Evolutionary conservation across 2,329 filamentous ascomycete species (phyloP).

Genomic region (Westerdykella aurantiaca): DNA sequence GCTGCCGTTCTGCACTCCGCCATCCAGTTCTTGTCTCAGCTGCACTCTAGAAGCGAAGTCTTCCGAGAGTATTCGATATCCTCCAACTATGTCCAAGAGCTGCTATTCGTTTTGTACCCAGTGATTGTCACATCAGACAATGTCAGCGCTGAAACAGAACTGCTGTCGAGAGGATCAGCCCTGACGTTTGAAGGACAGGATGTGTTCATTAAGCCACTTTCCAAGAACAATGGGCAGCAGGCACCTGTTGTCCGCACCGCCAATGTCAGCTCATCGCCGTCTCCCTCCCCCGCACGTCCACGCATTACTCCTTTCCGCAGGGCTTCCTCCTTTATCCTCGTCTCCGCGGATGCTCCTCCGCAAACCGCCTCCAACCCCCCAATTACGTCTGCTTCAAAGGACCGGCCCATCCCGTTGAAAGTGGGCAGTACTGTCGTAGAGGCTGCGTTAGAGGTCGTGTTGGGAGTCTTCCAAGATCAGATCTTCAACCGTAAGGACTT

Average conservation of each 20-base stretch:
- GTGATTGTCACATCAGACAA: conserved; percentile 80
- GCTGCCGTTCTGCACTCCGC: conserved; percentile 67
- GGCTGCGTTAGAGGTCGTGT: conserved; percentile 68
- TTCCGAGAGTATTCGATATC: conserved; percentile 78
- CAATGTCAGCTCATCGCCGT: conserved; percentile 44
- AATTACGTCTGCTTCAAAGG: conserved; percentile 58
- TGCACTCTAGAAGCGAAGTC: conserved; percentile 67
- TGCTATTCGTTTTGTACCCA: conserved; percentile 78
- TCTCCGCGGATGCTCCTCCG: conserved; percentile 62
- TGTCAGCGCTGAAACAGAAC: conserved; percentile 75
- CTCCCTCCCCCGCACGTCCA: conserved; percentile 20
- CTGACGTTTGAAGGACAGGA: conserved; percentile 82
- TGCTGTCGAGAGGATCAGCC: conserved; percentile 75
- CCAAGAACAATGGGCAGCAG: conserved; percentile 51
- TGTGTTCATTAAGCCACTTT: conserved; percentile 73
- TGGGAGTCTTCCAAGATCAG: conserved; percentile 79
- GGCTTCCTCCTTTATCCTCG: conserved; percentile 84
- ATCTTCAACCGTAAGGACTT: conserved; percentile 85
- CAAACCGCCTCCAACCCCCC: conserved; percentile 53
- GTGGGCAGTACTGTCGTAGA: conserved; percentile 68
- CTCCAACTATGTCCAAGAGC: conserved; percentile 74
- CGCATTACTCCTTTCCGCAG: conserved; percentile 63
- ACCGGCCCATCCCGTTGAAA: conserved; percentile 42
- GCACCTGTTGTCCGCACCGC: conserved; percentile 69
- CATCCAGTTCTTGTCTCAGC: conserved; percentile 69